A percentile compares a stretch with the other conserved stretches of the same genome.
These are phyloP conservation scores for Ophiobolus disseminans DNA, from an alignment of 2,329 filamentous ascomycete species.

Conservation along the genomic window DNA sequence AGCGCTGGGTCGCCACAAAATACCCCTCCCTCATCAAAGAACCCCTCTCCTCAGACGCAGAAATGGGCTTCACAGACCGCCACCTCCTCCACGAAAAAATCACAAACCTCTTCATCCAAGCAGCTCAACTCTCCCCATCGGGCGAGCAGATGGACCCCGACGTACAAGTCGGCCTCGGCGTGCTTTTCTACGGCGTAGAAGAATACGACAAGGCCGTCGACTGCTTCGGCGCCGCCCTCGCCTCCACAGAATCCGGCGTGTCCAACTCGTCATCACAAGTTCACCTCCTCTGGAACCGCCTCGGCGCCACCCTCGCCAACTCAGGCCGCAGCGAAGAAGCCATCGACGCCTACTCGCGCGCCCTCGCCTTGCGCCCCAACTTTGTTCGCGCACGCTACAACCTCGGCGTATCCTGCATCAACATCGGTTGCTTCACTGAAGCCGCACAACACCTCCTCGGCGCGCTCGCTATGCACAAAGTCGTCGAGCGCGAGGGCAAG, in stretches of 20 bases:
- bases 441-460: constrained; percentile 92
- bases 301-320: constrained; percentile 95
- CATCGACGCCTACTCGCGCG: constrained; percentile 94
- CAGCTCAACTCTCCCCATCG: constrained; percentile 87
- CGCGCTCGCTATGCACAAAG: constrained; percentile 93
- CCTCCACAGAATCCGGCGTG: constrained; percentile 80
- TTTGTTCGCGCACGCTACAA: constrained; percentile 98
- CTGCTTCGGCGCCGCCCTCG: constrained; percentile 92
- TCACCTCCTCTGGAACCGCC: constrained; percentile 95
- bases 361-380: constrained; percentile 87
- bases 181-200: constrained; percentile 96
- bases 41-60: constrained; percentile 75
- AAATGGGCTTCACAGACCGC: constrained; percentile 93
- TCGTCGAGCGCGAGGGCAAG: constrained; percentile 84
- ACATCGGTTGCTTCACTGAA: constrained; percentile 93
- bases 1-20: constrained; percentile 95
- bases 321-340: constrained; percentile 92
- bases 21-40: constrained; percentile 83
- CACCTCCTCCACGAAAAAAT: constrained; percentile 89
- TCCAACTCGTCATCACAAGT: constrained; percentile 86
- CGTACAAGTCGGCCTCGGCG: constrained; percentile 94
- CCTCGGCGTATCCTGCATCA: constrained; percentile 94
- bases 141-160: constrained; percentile 98
- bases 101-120: constrained; percentile 87
- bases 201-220: constrained; percentile 99